Evolutionary conservation across 768 basidiomycete genomes (phyloP), one percentile per base, ranked within the genome.

Genomic region (Butyriboletus loyo): DNA sequence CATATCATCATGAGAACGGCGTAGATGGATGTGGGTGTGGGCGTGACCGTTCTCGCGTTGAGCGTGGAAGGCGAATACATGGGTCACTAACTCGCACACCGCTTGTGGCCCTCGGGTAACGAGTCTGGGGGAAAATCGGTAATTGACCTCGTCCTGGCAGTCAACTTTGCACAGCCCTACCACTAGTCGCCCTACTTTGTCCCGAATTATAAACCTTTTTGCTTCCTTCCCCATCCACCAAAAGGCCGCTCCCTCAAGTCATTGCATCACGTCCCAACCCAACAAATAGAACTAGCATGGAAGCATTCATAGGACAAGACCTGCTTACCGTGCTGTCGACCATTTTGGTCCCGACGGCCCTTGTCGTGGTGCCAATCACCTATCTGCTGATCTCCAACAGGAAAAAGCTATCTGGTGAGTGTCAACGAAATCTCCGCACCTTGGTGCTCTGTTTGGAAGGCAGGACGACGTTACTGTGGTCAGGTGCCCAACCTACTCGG

Each of bases 1-100:
- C 97, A 99, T 70, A 64, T 98, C 59, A 89, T 99, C 64, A 73
- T 96, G 72, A 81, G 97, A 64, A 94, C 91, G 47, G 91, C 75
- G 17, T 92, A 65, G 49, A 27, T n/a, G 30, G 53, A 44, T 6
- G 17, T 9, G 35, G 17, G 50, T n/a, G 37, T 9, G n/a, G 35
- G n/a, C 19, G 36, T 37, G 19, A 9, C 38, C 21, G 2, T n/a
- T 17, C 24, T 27, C 40, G 25, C 17, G 25, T n/a, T 27, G 25
- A 41, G 40, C 40, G n/a, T n/a, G n/a, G n/a, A 24, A 41, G 40
- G 40, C 17, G 7, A 17, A 14, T 21, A 22, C 35, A 10, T 10
- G 27, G 8, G 27, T 27, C 27, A n/a, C n/a, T n/a, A 15, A 34
- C 32, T 34, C 14, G 13, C 32, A n/a, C 32, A n/a, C n/a, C 10